Base-by-base conservation (phyloP, 768 basidiomycete genomes). In the Cystofilobasidium capitatum region DNA sequence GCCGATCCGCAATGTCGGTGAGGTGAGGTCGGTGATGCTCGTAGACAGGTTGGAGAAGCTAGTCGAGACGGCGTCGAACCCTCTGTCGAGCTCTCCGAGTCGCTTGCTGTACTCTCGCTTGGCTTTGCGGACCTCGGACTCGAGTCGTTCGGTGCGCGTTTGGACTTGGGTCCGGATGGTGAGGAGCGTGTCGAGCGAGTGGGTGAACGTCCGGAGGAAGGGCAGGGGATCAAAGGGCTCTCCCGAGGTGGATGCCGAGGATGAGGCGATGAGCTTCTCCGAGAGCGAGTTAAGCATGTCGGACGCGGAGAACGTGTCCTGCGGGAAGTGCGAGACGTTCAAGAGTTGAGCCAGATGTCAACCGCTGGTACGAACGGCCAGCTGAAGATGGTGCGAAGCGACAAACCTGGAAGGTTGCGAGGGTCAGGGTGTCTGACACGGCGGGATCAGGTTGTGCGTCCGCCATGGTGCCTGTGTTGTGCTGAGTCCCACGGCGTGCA, bases 91-190 rank as follows among this genome's bases (percentile, higher is more conserved):
- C 64, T 97, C 93, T n/a, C 82, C 80, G 83, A 98, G 88, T 76
- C 89, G 89, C 80, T 87, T 89, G 2, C 90, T 88, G 77, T 98
- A 99, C 72, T 96, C 92, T 70, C 91, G 79, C 77, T 98, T 94
- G 2, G 91, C 86, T 0, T 87, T 82, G 55, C 87, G 81, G 17
- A 97, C 93, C 71, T 85, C 86, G 79, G 88, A 89, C 80, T 98
- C 94, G 81, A 94, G 86, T 74, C 88, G 86, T 76, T 91, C 88
- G 0, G 91, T 93, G 77, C 87, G 87, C 29, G 84, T 79, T 70
- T 97, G 91, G 9, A 97, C 89, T 78, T 96, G 88, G 73, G 88
- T 89, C 51, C 94, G 83, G 20, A 96, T 82, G 0, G 85, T 82
- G 69, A 99, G 87, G 39, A 99, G 83, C 62, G 83, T 84, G 78